These are phyloP conservation scores for Aspergillus luchuensis DNA, from an alignment of 2,329 filamentous ascomycete species.

Conservation along the genomic window DNA sequence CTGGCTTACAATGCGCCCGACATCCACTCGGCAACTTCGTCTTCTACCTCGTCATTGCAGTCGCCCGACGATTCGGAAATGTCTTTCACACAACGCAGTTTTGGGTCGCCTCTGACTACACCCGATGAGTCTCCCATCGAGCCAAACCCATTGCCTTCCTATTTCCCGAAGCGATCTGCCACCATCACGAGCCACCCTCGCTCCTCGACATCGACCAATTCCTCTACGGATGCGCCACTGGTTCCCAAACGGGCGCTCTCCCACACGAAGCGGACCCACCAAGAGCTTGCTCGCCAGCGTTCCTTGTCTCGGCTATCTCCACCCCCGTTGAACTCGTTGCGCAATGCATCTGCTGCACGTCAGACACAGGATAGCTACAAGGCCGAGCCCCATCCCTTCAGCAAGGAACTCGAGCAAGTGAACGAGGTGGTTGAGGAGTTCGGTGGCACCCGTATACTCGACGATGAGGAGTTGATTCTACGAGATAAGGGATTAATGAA, in stretches of 20 bases:
- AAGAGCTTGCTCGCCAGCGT: slow-evolving; percentile 70
- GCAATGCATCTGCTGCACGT: slow-evolving; percentile 37
- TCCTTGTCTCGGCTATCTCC: slow-evolving; percentile 59
- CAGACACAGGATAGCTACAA: slow-evolving; percentile 42
- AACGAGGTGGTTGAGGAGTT: slow-evolving; percentile 93
- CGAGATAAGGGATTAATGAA: slow-evolving; percentile 68
- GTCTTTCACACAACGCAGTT: slow-evolving; percentile 50
- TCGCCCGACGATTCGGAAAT: slow-evolving; percentile 73
- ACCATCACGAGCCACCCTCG: slow-evolving; percentile 63
- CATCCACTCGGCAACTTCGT: slow-evolving; percentile 54
- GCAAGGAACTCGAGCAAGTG: slow-evolving; percentile 85
- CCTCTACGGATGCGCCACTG: slow-evolving; percentile 58
- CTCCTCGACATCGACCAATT: slow-evolving; percentile 48
- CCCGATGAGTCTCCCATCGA: slow-evolving; percentile 52
- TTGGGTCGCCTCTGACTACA: slow-evolving; percentile 52
- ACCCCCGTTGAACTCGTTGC: slow-evolving; percentile 42
- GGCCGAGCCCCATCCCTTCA: slow-evolving; percentile 69
- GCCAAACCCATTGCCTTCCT: slow-evolving; percentile 59
- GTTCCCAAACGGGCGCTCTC: slow-evolving; percentile 79
- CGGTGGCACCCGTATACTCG: slow-evolving; percentile 62
- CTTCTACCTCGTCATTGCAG: slow-evolving; percentile 57
- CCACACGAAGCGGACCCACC: slow-evolving; percentile 85
- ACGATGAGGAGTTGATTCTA: slow-evolving; percentile 75
- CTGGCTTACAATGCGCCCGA: slow-evolving; percentile 93
- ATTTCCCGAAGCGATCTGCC: slow-evolving; percentile 69